Percentiles rank a stretch among this genome's conserved stretches.
phyloP scores from a whole-genome alignment of 1,284 basidiomycete genomes.

The Leccinum fuscescens region DNA sequence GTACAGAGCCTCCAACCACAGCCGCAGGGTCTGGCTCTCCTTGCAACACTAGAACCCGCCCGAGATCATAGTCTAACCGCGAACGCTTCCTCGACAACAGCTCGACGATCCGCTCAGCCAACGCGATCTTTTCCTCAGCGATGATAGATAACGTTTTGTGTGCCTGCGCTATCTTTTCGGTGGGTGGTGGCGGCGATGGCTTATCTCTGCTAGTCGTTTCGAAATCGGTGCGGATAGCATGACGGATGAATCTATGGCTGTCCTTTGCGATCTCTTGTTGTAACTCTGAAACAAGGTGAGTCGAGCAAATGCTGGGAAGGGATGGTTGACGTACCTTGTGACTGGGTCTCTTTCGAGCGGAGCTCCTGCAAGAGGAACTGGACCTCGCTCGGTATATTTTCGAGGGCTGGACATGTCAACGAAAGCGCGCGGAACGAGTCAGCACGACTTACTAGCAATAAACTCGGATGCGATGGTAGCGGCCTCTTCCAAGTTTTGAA shows the following conservation, averaged over 20 bases:
- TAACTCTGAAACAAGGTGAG: slow-evolving; percentile 40
- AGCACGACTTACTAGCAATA: slow-evolving; percentile 55
- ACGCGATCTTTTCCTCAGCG: slow-evolving; percentile 51
- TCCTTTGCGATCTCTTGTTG: slow-evolving; percentile 55
- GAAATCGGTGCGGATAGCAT: slow-evolving; percentile 39
- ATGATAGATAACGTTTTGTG: slow-evolving; percentile 38
- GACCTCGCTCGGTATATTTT: slow-evolving; percentile 75
- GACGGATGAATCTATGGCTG: slow-evolving; percentile 51
- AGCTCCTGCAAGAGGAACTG: slow-evolving; percentile 73
- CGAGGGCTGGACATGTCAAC: slow-evolving; percentile 46
- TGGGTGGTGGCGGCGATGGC: slow-evolving; percentile 31
- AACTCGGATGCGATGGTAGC: slow-evolving; percentile 68
- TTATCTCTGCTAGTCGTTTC: slow-evolving; percentile 26
- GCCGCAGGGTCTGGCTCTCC: slow-evolving; percentile 47
- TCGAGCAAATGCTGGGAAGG: not conserved
- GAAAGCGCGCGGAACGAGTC: not conserved
- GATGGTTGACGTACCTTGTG: slow-evolving; percentile 42
- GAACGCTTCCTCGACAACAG: slow-evolving; percentile 52
- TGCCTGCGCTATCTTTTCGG: slow-evolving; percentile 30
- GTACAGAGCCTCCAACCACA: slow-evolving; percentile 23
- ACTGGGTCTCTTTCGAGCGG: slow-evolving; percentile 52
- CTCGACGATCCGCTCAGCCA: slow-evolving; percentile 53
- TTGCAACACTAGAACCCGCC: slow-evolving; percentile 51
- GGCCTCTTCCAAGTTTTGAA: slow-evolving; percentile 56
- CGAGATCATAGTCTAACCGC: slow-evolving; percentile 56